Percentiles rank a stretch among this genome's conserved stretches.
Evolutionary conservation across 1,139 yeast genomes (phyloP).

Genomic region (Lodderomyces elongisporus): DNA sequence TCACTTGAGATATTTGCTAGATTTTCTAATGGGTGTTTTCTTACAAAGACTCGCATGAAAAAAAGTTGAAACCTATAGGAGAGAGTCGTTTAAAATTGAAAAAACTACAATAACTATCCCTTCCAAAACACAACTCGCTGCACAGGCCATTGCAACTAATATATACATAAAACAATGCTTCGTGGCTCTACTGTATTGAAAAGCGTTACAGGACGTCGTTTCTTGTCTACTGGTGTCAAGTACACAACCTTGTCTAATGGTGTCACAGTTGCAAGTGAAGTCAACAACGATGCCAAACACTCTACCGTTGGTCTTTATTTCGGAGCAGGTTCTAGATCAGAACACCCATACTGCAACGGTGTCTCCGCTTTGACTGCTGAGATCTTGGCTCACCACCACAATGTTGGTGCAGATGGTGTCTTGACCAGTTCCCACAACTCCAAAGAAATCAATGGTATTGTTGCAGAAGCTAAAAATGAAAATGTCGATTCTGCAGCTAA

Average conservation of each 20-base stretch:
- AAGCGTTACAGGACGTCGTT: slow-evolving; percentile 42
- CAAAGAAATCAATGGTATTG: slow-evolving; percentile 52
- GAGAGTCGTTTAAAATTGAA: too few relatives aligned
- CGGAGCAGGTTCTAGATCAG: slow-evolving; percentile 76
- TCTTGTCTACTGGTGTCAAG: slow-evolving; percentile 52
- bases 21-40: too few relatives aligned
- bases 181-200: slow-evolving; percentile 33
- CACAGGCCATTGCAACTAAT: too few relatives aligned
- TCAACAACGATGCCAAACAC: slow-evolving; percentile 50
- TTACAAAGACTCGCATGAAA: too few relatives aligned
- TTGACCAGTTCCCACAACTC: slow-evolving; percentile 40
- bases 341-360: slow-evolving; percentile 77
- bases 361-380: slow-evolving; percentile 60
- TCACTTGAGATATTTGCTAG: too few relatives aligned
- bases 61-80: too few relatives aligned
- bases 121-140: too few relatives aligned
- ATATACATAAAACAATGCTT: too few relatives aligned
- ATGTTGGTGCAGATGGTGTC: slow-evolving; percentile 39
- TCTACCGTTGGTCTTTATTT: slow-evolving; percentile 65
- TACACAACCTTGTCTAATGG: slow-evolving; percentile 72
- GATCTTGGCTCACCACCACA: slow-evolving; percentile 29
- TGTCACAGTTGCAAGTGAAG: slow-evolving; percentile 64
- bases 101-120: too few relatives aligned
- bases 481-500: slow-evolving; percentile 41
- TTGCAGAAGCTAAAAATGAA: slow-evolving; percentile 46